Base-by-base conservation (phyloP, 768 basidiomycete genomes). In the Phylloporus sp. region DNA sequence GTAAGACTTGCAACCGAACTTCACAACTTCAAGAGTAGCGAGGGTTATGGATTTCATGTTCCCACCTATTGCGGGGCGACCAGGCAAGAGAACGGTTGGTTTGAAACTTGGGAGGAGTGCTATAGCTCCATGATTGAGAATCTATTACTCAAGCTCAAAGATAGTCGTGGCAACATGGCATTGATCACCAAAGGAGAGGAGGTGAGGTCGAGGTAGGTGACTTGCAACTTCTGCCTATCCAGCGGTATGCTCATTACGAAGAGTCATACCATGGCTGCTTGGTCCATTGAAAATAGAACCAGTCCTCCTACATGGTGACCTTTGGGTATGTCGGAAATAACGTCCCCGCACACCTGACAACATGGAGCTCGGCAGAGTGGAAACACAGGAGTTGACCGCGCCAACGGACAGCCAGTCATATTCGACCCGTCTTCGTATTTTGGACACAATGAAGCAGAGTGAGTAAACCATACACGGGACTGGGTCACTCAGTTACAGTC, bases 401-500 rank as follows among this genome's bases (percentile, higher is more conserved):
- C 48, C 20, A 79, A 72, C 6, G 77, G 75, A 5, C 63, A 79
- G 43, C 84, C 88, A 1, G 67, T 87, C 1, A 82, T 90, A 33
- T 90, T 80, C 53, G 87, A 90, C 56, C 86, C 87, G 3, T 80
- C 86, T 3, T 85, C 84, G 5, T 86, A 80, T 58, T 90, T 77
- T 54, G 88, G 88, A 3, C 88, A 90, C 56, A 82, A 82, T 49
- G 88, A 90, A 67, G 82, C 83, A 13, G 88, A 90, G 88, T 90
- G 55, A 66, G 79, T 64, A 24, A 18, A 28, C 27, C 20, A n/a
- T n/a, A 18, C 32, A 18, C 9, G n/a, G 14, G 38, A 14, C 14
- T 14, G 29, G 17, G 36, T 21, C 11, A 11, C 27, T 42, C 36
- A 22, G n/a, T 37, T 41, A 20, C 8, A 22, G 18, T 31, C 45